These are phyloP conservation scores for Phialemonium atrogriseum DNA, from an alignment of 2,329 filamentous ascomycete species.

Conservation along the genomic window DNA sequence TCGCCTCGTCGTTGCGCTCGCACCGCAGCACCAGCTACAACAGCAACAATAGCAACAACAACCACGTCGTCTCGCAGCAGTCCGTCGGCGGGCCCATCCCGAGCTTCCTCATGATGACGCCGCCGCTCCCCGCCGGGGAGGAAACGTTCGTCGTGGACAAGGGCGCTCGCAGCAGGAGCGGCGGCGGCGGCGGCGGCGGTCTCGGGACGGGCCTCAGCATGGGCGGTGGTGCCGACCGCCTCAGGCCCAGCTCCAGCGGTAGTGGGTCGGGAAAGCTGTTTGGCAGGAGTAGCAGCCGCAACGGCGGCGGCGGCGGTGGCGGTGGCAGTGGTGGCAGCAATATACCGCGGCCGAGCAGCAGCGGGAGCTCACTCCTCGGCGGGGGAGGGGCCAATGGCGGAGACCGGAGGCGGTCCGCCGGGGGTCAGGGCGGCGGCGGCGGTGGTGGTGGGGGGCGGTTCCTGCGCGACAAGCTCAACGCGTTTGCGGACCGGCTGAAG, in stretches of 20 bases:
- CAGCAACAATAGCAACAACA: slow-evolving; percentile 1
- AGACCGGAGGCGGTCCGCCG: slow-evolving; percentile 15
- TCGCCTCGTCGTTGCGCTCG: slow-evolving; percentile 28
- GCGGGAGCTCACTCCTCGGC: slow-evolving; percentile 9
- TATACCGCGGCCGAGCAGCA: neutral
- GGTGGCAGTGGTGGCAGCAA: neutral
- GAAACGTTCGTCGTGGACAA: slow-evolving; percentile 10
- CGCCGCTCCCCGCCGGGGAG: slow-evolving; percentile 15
- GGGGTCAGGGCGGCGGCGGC: slow-evolving; percentile 14
- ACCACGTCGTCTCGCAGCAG: slow-evolving; percentile 11
- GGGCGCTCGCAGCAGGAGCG: slow-evolving; percentile 8
- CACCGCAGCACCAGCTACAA: neutral
- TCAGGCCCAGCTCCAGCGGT: neutral
- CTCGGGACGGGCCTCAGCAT: slow-evolving; percentile 1
- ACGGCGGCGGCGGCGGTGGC: too few relatives aligned
- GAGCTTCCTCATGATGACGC: slow-evolving; percentile 22
- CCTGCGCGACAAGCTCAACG: slow-evolving; percentile 26
- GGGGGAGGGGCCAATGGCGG: slow-evolving; percentile 6
- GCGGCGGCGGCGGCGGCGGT: slow-evolving; percentile 17
- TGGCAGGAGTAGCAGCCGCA: neutral
- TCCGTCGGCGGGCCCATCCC: slow-evolving; percentile 17
- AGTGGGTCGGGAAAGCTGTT: slow-evolving; percentile 2
- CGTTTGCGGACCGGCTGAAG: slow-evolving; percentile 17
- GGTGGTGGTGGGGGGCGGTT: slow-evolving; percentile 17
- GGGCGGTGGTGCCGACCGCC: too few relatives aligned